phyloP scores from a whole-genome alignment of 345 rosid species.

The Gossypium thurberi region DNA sequence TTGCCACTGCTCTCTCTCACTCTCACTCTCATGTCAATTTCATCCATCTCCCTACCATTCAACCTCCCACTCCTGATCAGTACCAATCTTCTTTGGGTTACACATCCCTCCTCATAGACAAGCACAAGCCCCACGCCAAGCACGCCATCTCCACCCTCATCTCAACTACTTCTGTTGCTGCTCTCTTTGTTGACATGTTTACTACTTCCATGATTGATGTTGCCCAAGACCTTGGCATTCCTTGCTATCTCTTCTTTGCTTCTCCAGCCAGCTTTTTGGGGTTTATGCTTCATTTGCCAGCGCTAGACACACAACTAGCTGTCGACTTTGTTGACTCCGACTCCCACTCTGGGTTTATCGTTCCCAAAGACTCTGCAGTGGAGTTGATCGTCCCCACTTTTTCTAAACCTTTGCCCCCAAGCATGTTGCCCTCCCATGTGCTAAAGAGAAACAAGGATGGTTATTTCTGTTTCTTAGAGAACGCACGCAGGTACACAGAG shows the following conservation, averaged over 20 bases:
- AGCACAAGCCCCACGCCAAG: conserved; percentile 22
- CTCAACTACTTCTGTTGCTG: conserved; percentile 16
- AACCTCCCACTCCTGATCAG: conserved; percentile 18
- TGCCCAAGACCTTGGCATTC: conserved; percentile 26
- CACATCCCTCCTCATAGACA: conserved; percentile 14
- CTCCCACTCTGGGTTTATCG: conserved; percentile 12
- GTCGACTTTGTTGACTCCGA: conserved; percentile 20
- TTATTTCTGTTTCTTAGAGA: conserved; percentile 11
- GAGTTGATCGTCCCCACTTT: conserved; percentile 26
- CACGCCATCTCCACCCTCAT: conserved; percentile 19
- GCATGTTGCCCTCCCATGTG: conserved; percentile 19
- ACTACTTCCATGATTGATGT: conserved; percentile 28
- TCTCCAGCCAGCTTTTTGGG: conserved; percentile 34
- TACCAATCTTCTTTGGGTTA: conserved; percentile 21
- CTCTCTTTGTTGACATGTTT: conserved; percentile 34
- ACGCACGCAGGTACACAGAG: conserved; percentile 20
- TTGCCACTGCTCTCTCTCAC: neutral
- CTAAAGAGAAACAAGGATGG: conserved; percentile 24
- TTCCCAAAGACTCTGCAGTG: neutral
- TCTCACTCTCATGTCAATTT: conserved; percentile 7
- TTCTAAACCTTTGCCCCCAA: conserved; percentile 19
- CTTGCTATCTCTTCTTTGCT: conserved; percentile 28
- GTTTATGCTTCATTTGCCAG: conserved; percentile 24
- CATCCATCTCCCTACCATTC: conserved; percentile 22
- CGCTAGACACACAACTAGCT: conserved; percentile 11